Conservation (phyloP, 176 grass and related monocot species). For the Luzula sylvatica region DNA sequence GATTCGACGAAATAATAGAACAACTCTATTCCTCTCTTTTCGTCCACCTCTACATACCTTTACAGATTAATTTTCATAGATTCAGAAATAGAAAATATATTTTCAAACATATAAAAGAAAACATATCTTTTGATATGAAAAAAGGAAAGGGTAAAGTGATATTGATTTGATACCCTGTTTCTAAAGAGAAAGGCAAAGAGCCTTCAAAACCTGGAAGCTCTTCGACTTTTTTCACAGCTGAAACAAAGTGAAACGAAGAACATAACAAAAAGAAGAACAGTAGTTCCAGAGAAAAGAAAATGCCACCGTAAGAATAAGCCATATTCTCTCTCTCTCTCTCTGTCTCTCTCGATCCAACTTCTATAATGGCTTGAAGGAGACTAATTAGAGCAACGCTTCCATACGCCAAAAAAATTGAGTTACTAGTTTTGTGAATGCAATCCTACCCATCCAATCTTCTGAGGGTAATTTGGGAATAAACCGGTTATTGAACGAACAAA, state of each 20-base stretch:
- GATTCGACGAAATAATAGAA: constrained; percentile 73
- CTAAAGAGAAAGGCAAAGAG: constrained; percentile 24
- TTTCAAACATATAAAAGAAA: too few relatives aligned
- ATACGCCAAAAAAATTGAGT: too few relatives aligned
- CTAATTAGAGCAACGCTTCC: too few relatives aligned
- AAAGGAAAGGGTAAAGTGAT: too few relatives aligned
- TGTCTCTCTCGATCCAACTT: too few relatives aligned
- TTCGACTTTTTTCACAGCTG: constrained; percentile 23
- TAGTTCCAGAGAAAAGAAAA: constrained; percentile 27
- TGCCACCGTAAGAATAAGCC: background rate
- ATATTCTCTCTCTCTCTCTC: background rate
- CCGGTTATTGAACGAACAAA: too few relatives aligned
- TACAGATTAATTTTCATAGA: background rate
- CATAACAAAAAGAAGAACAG: constrained; percentile 21
- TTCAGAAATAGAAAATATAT: too few relatives aligned
- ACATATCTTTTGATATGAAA: too few relatives aligned
- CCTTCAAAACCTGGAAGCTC: constrained; percentile 39
- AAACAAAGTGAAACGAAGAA: background rate
- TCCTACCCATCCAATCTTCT: too few relatives aligned
- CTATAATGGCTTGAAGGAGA: too few relatives aligned
- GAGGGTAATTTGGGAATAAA: too few relatives aligned
- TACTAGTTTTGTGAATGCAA: too few relatives aligned
- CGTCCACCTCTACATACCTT: constrained; percentile 60
- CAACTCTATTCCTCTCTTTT: constrained; percentile 26
- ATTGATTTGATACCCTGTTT: constrained; percentile 47